Evolutionary conservation across 1,284 basidiomycete genomes (phyloP), one percentile per base, ranked within the genome.

Genomic region (Cutaneotrichosporon sp.): DNA sequence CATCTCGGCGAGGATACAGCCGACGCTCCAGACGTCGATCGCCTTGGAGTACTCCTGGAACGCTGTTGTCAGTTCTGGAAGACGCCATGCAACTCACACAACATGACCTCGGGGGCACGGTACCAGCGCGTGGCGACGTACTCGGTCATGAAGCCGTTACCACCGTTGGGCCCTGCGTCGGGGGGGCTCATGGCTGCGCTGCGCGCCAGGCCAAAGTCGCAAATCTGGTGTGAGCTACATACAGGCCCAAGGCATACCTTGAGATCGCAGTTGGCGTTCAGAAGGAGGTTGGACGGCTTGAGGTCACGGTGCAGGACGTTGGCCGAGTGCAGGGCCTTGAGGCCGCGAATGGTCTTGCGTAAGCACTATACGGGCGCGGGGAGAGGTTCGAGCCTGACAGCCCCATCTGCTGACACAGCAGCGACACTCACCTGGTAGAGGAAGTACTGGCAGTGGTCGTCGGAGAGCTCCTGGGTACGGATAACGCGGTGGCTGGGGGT

Each of bases 211-310:
- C 92, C 92, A 72, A 94, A 94, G 70, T 94, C 91, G 72, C 87
- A 90, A 21, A 94, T 80, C 86, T 73, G 53, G 8, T 13, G 38
- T 43, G 22, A 38, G 58, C 52, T 42, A 30, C 26, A 30, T 5
- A 30, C 26, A 30, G n/a, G n/a, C n/a, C 26, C 26, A 5, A 30
- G 5, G 5, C 26, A 30, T 49, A 92, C 89, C 71, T 96, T 96
- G 61, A 97, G 83, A 70, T 97, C 93, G 67, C 93, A 97, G 73
- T 97, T 94, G 58, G 90, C 90, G 67, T 96, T 96, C 51, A 97
- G 80, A n/a, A 96, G 82, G 8, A 96, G 80, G 67, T 97, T 97
- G 33, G 90, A 92, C 0, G 92, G 92, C 75, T 97, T 97, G 61
- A 97, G 83, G 74, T 97, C 92, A 55, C 93, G 86, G 72, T 97